These are phyloP conservation scores for Heliamphora exappendiculata DNA, from an alignment of 148 eudicot genomes.

Conservation along the genomic window DNA sequence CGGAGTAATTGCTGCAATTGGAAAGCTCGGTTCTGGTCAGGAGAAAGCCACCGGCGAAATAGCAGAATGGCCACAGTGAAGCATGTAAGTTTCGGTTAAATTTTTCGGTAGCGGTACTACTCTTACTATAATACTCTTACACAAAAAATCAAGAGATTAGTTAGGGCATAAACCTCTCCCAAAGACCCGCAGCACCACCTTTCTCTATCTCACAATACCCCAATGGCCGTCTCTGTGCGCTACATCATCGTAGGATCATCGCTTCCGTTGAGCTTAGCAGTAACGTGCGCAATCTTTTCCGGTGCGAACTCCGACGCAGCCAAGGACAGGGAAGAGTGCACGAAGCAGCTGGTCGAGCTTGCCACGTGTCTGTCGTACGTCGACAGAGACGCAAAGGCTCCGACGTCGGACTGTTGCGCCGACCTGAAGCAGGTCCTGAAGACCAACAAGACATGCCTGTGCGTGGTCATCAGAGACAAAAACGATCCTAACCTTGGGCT, in stretches of 20 bases:
- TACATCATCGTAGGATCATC: neutral
- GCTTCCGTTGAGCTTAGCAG: neutral
- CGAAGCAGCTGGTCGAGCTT: constrained; percentile 29
- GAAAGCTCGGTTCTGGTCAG: constrained; percentile 93
- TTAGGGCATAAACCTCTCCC: neutral
- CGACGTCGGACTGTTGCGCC: constrained; percentile 46
- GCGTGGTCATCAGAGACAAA: constrained; percentile 37
- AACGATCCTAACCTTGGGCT: constrained; percentile 46
- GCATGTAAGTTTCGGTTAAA: too few relatives aligned
- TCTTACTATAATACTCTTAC: too few relatives aligned
- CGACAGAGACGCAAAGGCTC: constrained; percentile 31
- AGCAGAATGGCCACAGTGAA: constrained; percentile 62
- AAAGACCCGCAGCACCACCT: too few relatives aligned
- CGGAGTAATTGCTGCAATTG: constrained; percentile 58
- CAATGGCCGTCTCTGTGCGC: neutral
- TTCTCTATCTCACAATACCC: too few relatives aligned
- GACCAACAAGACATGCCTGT: constrained; percentile 36
- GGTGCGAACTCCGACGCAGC: constrained; percentile 15
- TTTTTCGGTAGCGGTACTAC: too few relatives aligned
- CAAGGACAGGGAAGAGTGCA: constrained; percentile 42
- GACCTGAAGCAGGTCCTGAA: constrained; percentile 41
- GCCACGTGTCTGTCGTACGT: constrained; percentile 52
- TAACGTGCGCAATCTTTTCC: neutral
- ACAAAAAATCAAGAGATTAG: neutral
- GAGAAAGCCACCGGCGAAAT: constrained; percentile 89